phyloP scores from a whole-genome alignment of 106 monocot species.

The Allium sativum region DNA sequence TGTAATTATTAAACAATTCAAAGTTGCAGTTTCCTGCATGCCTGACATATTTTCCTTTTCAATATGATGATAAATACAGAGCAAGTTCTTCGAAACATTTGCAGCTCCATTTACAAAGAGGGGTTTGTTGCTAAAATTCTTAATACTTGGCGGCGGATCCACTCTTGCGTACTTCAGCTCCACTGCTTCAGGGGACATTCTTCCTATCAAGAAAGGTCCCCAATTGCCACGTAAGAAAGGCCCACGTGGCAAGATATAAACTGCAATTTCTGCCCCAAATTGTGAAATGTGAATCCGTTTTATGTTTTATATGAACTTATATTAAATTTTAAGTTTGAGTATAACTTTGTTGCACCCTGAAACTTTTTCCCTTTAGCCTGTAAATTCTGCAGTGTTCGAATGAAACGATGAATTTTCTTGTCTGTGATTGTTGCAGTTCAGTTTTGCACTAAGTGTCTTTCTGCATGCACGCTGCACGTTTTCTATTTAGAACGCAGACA shows the following conservation, averaged over 20 bases:
- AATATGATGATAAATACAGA: slow-evolving; percentile 27
- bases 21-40: not conserved
- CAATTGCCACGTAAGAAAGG: slow-evolving; percentile 61
- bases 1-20: not conserved
- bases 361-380: no score
- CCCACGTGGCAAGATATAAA: slow-evolving; percentile 81
- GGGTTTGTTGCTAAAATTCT: slow-evolving; percentile 83
- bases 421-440: no score
- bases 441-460: no score
- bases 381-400: no score
- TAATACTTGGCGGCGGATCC: slow-evolving; percentile 60
- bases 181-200: slow-evolving; percentile 53
- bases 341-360: no score
- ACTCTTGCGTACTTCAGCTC: slow-evolving; percentile 64
- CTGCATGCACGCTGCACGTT: no score
- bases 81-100: slow-evolving; percentile 98
- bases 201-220: slow-evolving; percentile 92
- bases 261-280: not conserved
- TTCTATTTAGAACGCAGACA: no score
- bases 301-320: no score
- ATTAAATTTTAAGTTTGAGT: no score
- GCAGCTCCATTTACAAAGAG: slow-evolving; percentile 88
- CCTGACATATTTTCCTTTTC: not conserved
- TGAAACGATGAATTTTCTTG: no score
- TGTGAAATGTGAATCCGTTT: no score